Percentiles rank a stretch among this genome's conserved stretches.
Evolutionary conservation across 2,329 filamentous ascomycete genomes (phyloP).

Genomic region (Diaporthe amygdali): DNA sequence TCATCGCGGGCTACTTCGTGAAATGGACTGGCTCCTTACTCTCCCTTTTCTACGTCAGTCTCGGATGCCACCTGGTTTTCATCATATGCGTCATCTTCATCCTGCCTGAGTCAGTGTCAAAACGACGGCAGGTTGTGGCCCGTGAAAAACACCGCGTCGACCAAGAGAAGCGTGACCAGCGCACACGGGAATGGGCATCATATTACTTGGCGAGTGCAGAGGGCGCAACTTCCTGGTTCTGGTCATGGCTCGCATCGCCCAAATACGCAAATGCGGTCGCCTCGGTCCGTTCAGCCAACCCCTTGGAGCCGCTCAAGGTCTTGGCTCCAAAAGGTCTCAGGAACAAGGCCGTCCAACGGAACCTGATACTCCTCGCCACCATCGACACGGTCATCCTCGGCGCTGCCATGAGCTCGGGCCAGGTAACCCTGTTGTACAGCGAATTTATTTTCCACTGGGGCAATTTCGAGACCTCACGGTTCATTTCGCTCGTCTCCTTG

Average conservation of each 20-base stretch:
- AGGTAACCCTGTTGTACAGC: slow-evolving; percentile 84
- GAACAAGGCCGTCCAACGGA: slow-evolving; percentile 70
- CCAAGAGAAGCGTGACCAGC: slow-evolving; percentile 43
- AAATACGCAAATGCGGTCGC: slow-evolving; percentile 36
- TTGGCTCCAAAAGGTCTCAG: slow-evolving; percentile 75
- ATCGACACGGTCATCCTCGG: slow-evolving; percentile 85
- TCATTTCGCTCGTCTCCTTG: slow-evolving; percentile 79
- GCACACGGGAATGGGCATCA: slow-evolving; percentile 24
- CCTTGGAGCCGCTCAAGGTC: slow-evolving; percentile 78
- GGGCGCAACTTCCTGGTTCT: slow-evolving; percentile 11
- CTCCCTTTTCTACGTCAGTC: slow-evolving; percentile 82
- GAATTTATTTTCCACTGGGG: slow-evolving; percentile 83
- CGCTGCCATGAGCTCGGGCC: slow-evolving; percentile 78
- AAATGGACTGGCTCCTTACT: slow-evolving; percentile 76
- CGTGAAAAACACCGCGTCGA: slow-evolving; percentile 67
- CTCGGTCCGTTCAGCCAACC: slow-evolving; percentile 59
- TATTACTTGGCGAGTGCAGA: slow-evolving; percentile 27
- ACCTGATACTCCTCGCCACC: slow-evolving; percentile 80
- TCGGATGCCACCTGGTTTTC: slow-evolving; percentile 76
- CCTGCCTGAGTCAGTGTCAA: slow-evolving; percentile 84
- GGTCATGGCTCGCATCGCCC: slow-evolving; percentile 15
- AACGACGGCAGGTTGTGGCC: slow-evolving; percentile 72
- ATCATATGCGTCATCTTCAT: slow-evolving; percentile 72
- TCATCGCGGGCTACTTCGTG: slow-evolving; percentile 81
- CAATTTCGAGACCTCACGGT: slow-evolving; percentile 79